A percentile compares a stretch with the other conserved stretches of the same genome.
phyloP scores from a whole-genome alignment of 495 filamentous ascomycete genomes.

The Penicillium soppii region DNA sequence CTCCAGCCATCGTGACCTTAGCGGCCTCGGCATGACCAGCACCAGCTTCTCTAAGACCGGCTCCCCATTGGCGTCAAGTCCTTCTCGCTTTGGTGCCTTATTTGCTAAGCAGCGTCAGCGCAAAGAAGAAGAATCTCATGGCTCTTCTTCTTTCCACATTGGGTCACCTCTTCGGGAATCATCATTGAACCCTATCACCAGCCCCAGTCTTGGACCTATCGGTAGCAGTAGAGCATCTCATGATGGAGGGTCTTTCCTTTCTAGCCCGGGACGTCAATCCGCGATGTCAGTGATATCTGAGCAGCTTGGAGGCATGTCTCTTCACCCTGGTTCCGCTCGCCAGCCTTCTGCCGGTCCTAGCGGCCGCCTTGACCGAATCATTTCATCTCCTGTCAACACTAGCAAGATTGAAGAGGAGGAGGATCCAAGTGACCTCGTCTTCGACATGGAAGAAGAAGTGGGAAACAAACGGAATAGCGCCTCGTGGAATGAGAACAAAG shows the following conservation, averaged over 20 bases:
- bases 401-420: slow-evolving; percentile 75
- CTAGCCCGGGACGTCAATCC: slow-evolving; percentile 64
- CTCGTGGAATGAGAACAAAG: slow-evolving; percentile 32
- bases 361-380: slow-evolving; percentile 41
- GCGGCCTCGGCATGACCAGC: slow-evolving; percentile 59
- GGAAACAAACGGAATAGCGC: slow-evolving; percentile 45
- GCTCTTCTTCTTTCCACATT: slow-evolving; percentile 76
- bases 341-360: slow-evolving; percentile 33
- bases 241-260: slow-evolving; percentile 62
- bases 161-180: slow-evolving; percentile 95
- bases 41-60: slow-evolving; percentile 71
- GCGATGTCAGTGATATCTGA: slow-evolving; percentile 70
- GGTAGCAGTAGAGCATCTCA: slow-evolving; percentile 48
- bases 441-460: slow-evolving; percentile 75
- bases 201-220: slow-evolving; percentile 64
- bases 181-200: slow-evolving; percentile 53
- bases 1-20: slow-evolving; percentile 58
- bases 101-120: slow-evolving; percentile 73
- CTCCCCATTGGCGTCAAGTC: slow-evolving; percentile 75
- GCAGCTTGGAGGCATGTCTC: slow-evolving; percentile 55
- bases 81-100: slow-evolving; percentile 81
- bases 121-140: slow-evolving; percentile 68
- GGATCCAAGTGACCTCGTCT: slow-evolving; percentile 66
- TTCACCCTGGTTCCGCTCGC: slow-evolving; percentile 48
- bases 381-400: slow-evolving; percentile 49